phyloP scores from a whole-genome alignment of 2,329 filamentous ascomycete genomes.

The Thelonectria discophora region DNA sequence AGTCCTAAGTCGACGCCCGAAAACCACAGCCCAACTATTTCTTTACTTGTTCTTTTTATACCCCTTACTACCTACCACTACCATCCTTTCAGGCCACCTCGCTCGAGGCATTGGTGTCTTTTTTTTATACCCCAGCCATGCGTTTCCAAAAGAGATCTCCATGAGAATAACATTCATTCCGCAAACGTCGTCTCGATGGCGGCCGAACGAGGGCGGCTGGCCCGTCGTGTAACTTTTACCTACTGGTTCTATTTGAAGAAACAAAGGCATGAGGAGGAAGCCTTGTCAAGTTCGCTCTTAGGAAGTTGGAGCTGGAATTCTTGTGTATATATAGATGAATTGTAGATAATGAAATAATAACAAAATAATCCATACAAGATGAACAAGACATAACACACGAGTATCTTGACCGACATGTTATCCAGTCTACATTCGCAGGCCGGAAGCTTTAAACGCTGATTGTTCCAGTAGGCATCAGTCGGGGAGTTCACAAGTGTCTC shows the following conservation, averaged over 20 bases:
- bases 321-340: neutral
- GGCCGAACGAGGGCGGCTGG: constrained; percentile 7
- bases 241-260: neutral
- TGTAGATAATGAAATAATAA: too few relatives aligned
- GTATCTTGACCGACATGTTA: too few relatives aligned
- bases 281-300: too few relatives aligned
- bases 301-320: too few relatives aligned
- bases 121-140: neutral
- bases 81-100: neutral
- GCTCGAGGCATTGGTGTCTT: neutral
- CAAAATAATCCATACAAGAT: too few relatives aligned
- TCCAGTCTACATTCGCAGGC: too few relatives aligned
- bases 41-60: neutral
- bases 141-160: neutral
- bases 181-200: neutral
- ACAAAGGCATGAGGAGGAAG: too few relatives aligned
- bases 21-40: neutral
- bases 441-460: too few relatives aligned
- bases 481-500: too few relatives aligned
- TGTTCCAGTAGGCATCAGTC: too few relatives aligned
- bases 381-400: too few relatives aligned
- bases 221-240: neutral
- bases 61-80: neutral
- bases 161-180: neutral
- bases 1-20: neutral